A percentile compares a stretch with the other conserved stretches of the same genome.
Evolutionary conservation across 2,329 filamentous ascomycete genomes (phyloP).

Genomic region (Fusarium sp.): DNA sequence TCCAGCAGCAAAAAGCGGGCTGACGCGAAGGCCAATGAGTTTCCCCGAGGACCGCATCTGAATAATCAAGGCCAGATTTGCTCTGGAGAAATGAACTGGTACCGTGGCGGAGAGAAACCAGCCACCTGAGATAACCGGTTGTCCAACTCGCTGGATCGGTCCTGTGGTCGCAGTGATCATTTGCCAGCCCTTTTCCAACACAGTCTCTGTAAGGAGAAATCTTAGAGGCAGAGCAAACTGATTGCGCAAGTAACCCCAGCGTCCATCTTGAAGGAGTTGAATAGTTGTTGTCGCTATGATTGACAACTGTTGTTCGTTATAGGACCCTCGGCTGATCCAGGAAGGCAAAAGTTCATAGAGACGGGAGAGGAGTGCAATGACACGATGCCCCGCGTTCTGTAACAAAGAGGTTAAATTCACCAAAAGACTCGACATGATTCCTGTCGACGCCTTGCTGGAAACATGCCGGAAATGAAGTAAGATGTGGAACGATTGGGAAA

Average conservation of each 20-base stretch:
- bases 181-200: slow-evolving; percentile 4
- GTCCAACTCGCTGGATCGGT: background rate
- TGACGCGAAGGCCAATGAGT: background rate
- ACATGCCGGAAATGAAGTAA: background rate
- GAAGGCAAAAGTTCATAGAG: background rate
- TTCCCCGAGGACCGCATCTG: background rate
- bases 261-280: background rate
- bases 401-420: background rate
- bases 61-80: background rate
- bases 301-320: background rate
- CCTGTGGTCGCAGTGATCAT: background rate
- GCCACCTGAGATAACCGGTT: background rate
- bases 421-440: background rate
- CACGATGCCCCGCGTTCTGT: background rate
- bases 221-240: background rate
- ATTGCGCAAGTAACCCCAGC: background rate
- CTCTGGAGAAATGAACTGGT: background rate
- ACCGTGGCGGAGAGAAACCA: slow-evolving; percentile 4
- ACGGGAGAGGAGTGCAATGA: background rate
- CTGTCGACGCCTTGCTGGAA: background rate
- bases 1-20: background rate
- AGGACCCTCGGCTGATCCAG: background rate
- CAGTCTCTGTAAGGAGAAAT: background rate
- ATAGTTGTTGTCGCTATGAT: background rate
- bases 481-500: background rate